Evolutionary conservation across 306 rosid species (phyloP).

Genomic region (Carpinus viminea): DNA sequence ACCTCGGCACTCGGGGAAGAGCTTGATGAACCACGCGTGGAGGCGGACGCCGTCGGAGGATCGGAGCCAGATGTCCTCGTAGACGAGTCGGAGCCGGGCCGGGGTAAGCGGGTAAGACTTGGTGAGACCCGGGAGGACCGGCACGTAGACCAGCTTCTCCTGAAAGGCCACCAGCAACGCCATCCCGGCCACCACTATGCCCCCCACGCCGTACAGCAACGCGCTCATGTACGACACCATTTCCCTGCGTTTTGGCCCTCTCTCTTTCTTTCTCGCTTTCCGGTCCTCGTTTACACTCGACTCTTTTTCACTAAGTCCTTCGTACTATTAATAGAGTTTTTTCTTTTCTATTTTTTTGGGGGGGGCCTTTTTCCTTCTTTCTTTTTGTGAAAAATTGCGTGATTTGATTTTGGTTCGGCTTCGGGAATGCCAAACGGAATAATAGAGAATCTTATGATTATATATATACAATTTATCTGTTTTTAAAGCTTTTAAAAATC

Average conservation of each 20-base stretch:
- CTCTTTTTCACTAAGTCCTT: too few relatives aligned
- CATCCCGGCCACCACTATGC: conserved; percentile 83
- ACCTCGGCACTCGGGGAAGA: conserved; percentile 90
- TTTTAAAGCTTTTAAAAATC: too few relatives aligned
- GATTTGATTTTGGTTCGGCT: too few relatives aligned
- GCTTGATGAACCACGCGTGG: conserved; percentile 98
- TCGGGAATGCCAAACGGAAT: too few relatives aligned
- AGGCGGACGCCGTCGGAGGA: conserved; percentile 94
- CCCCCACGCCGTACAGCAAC: conserved; percentile 87
- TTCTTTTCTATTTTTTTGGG: too few relatives aligned
- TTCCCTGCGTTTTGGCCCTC: neutral
- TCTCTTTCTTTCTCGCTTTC: neutral
- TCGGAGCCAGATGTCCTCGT: conserved; percentile 87
- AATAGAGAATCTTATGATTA: too few relatives aligned
- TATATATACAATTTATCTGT: too few relatives aligned
- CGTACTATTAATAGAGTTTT: too few relatives aligned
- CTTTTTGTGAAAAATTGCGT: too few relatives aligned
- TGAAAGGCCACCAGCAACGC: conserved; percentile 90
- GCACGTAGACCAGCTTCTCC: conserved; percentile 90
- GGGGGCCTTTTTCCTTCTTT: neutral
- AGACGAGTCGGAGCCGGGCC: conserved; percentile 73
- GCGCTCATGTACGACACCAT: conserved; percentile 77
- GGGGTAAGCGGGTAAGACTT: conserved; percentile 84
- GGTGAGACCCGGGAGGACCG: conserved; percentile 83
- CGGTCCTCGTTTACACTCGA: neutral